Base-by-base conservation (phyloP, 345 rosid species). In the Dipteronia sinensis region DNA sequence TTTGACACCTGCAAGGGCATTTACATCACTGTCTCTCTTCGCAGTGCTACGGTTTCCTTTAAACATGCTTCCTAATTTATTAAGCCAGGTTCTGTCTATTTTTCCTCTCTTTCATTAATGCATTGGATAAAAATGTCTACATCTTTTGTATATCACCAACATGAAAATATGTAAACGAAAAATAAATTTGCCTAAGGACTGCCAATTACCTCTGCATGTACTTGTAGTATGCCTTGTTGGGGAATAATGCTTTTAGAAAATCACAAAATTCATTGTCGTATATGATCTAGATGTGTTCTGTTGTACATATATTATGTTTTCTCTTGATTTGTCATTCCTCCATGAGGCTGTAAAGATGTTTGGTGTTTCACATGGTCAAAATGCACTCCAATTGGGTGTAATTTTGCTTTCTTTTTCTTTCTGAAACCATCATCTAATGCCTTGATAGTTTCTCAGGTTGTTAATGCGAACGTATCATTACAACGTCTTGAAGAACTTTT, bases 1-100 rank as follows among this genome's bases (percentile, higher is more conserved):
- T 79, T 81, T 96, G 81, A 96, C 99, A 66, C 98, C 98, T 59
- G 94, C 97, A 16, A 91, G 92, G 77, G 98, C 99, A 76, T 96
- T 96, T 85, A 94, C 99, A 73, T 96, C 99, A 38, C 97, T 96
- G 53, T 96, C 99, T 75, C 85, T 96, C 40, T 96, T 96, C 66
- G 87, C 97, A 61, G 84, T 96, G 76, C 86, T 96, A 46, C 89
- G 95, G 69, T 80, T 82, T 78, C 98, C 98, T 81, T 84, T 96
- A 76, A 90, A 91, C 78, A 85, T 86, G 90, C 93, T 96, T 78
- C 98, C 98, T 53, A 96, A 92, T 78, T 85, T 92, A 74, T 88
- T 94, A 70, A 92, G 95, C 77, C 97, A 92, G 98, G 97, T 96
- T 70, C 9, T 25, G 16, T 47, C 62, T 58, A 71, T 38, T n/a